A percentile compares a stretch with the other conserved stretches of the same genome.
phyloP scores from a whole-genome alignment of 1,284 basidiomycete genomes.

The Rhodofomes roseus region DNA sequence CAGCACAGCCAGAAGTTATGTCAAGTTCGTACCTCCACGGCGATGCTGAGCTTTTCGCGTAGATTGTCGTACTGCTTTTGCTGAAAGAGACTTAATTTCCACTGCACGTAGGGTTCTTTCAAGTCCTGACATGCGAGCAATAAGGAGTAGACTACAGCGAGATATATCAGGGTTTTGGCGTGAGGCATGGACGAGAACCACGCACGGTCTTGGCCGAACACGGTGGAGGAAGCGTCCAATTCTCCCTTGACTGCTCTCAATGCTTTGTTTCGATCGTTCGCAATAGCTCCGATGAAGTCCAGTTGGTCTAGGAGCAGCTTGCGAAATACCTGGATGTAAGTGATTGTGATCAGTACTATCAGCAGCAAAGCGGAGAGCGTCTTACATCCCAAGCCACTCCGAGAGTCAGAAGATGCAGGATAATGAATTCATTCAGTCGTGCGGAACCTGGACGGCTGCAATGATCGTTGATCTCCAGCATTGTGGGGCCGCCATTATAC shows the following conservation, averaged over 20 bases:
- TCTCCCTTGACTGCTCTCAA: constrained; percentile 16
- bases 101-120: constrained; percentile 14
- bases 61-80: constrained; percentile 11
- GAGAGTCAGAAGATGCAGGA: constrained; percentile 14
- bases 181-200: not conserved
- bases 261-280: constrained; percentile 16
- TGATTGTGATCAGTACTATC: not conserved
- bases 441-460: constrained; percentile 12
- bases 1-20: not conserved
- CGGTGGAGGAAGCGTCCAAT: constrained; percentile 15
- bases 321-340: constrained; percentile 6
- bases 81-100: constrained; percentile 14
- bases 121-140: constrained; percentile 18
- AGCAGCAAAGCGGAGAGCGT: not conserved
- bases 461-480: constrained; percentile 17
- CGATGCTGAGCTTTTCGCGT: constrained; percentile 14
- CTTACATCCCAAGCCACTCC: constrained; percentile 8
- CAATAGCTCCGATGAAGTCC: constrained; percentile 17
- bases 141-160: constrained; percentile 13
- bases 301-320: constrained; percentile 17
- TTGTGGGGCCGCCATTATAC: constrained; percentile 18
- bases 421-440: constrained; percentile 16
- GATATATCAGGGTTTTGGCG: not conserved
- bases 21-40: constrained; percentile 6
- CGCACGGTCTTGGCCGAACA: constrained; percentile 16